Evolutionary conservation across 441 rosid species (phyloP).

Genomic region (Euphorbia celastroides): DNA sequence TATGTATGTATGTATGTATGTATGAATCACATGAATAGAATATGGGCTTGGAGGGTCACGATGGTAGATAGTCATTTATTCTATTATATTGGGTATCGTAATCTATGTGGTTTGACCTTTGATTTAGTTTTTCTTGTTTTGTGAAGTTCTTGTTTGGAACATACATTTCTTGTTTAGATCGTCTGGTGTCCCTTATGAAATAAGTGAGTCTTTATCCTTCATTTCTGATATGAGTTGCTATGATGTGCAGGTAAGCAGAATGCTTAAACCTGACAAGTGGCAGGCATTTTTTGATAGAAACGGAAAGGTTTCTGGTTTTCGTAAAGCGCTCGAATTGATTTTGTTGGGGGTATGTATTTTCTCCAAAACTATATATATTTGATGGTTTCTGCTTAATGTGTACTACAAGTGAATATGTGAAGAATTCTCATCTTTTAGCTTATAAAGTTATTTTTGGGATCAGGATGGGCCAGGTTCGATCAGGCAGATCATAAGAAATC

Average conservation of each 20-base stretch:
- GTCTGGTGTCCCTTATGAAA: conserved; percentile 7
- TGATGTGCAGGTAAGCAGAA: conserved; percentile 59
- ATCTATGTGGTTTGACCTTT: neutral
- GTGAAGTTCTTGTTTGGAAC: neutral
- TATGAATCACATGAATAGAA: too few relatives aligned
- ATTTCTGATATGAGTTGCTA: conserved; percentile 16
- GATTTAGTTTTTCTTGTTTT: neutral
- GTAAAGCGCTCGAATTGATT: conserved; percentile 71
- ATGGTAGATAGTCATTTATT: neutral
- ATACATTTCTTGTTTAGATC: neutral
- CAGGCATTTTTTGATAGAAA: conserved; percentile 63
- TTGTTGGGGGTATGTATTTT: conserved; percentile 70
- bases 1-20: too few relatives aligned
- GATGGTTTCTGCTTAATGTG: neutral
- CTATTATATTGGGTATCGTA: neutral
- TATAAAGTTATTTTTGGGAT: neutral
- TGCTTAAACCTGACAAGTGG: conserved; percentile 95
- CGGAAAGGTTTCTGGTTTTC: conserved; percentile 79
- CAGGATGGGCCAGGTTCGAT: too few relatives aligned
- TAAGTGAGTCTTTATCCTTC: neutral
- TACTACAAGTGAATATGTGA: neutral
- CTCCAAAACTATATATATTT: neutral
- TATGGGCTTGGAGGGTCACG: neutral
- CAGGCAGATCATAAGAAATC: neutral
- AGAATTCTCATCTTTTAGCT: neutral